Evolutionary conservation across 768 basidiomycete species (phyloP).

Genomic region (Suillus decipiens): DNA sequence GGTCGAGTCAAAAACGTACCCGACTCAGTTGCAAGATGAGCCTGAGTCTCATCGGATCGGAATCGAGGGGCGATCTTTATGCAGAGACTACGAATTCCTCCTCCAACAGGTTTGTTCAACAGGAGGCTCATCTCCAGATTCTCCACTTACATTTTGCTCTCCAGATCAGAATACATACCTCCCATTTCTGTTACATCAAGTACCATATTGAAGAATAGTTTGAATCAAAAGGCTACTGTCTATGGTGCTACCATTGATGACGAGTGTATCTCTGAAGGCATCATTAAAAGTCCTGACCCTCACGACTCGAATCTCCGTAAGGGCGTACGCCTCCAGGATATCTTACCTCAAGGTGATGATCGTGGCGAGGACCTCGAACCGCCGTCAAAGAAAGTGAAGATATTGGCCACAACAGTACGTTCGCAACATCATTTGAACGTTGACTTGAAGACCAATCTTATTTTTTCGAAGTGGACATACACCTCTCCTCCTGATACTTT

Average conservation of each 20-base stretch:
- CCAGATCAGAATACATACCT: not conserved
- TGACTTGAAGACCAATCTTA: not conserved
- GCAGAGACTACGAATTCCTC: not conserved
- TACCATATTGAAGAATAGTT: not conserved
- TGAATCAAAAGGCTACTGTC: not conserved
- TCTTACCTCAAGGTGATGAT: not conserved
- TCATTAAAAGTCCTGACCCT: not conserved
- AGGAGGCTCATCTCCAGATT: too few relatives aligned
- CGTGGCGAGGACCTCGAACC: not conserved
- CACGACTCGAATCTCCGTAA: not conserved
- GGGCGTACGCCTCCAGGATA: not conserved
- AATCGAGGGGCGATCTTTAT: not conserved
- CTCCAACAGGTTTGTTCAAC: not conserved
- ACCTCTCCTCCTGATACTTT: not conserved
- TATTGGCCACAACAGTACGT: not conserved
- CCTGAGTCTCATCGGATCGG: not conserved
- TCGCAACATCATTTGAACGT: not conserved
- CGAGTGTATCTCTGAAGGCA: not conserved
- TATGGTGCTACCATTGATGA: not conserved
- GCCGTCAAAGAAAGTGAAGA: not conserved
- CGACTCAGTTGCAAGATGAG: not conserved
- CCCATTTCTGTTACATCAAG: not conserved
- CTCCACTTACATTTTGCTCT: not conserved
- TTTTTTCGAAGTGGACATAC: not conserved
- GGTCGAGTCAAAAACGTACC: not conserved